Conservation (phyloP, 23 red algal species). For the Pyropia yezoensis region DNA sequence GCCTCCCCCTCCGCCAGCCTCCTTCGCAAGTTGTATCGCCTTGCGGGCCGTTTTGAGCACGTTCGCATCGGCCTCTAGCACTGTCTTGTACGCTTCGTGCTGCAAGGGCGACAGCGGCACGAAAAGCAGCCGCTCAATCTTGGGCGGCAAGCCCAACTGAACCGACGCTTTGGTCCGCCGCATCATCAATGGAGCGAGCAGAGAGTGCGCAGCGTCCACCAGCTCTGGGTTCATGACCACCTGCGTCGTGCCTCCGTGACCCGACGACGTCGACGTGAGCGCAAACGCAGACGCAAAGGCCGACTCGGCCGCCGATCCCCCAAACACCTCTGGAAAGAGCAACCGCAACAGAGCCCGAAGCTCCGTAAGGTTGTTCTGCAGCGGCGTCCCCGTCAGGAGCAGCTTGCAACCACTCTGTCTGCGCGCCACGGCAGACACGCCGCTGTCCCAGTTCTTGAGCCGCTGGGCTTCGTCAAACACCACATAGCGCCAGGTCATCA, state of each 20-base stretch:
- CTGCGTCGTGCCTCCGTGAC: too few species aligned
- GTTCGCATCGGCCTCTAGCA: not conserved
- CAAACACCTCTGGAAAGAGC: slow-evolving; percentile 5
- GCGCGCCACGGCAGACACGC: slow-evolving; percentile 3
- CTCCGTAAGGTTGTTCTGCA: slow-evolving; percentile 34
- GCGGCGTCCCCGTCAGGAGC: slow-evolving; percentile 39
- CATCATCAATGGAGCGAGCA: slow-evolving; percentile 6
- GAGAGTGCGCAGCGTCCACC: too few species aligned
- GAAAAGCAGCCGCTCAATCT: too few species aligned
- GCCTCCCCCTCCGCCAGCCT: too few species aligned
- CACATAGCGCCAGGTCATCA: slow-evolving; percentile 16
- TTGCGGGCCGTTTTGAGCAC: not conserved
- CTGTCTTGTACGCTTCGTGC: too few species aligned
- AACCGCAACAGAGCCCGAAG: slow-evolving; percentile 30
- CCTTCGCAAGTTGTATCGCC: too few species aligned
- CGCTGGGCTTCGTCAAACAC: slow-evolving; percentile 47
- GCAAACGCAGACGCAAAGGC: too few species aligned
- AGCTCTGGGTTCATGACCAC: too few species aligned
- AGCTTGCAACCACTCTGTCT: not conserved
- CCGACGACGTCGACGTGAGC: too few species aligned
- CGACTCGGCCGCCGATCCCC: too few species aligned
- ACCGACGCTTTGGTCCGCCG: slow-evolving; percentile 3
- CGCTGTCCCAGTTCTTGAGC: slow-evolving; percentile 15
- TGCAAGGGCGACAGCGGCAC: too few species aligned
- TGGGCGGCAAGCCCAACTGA: not conserved